Evolutionary conservation across 805 yeast species (phyloP).

Genomic region (Kregervanrija fluxuum): DNA sequence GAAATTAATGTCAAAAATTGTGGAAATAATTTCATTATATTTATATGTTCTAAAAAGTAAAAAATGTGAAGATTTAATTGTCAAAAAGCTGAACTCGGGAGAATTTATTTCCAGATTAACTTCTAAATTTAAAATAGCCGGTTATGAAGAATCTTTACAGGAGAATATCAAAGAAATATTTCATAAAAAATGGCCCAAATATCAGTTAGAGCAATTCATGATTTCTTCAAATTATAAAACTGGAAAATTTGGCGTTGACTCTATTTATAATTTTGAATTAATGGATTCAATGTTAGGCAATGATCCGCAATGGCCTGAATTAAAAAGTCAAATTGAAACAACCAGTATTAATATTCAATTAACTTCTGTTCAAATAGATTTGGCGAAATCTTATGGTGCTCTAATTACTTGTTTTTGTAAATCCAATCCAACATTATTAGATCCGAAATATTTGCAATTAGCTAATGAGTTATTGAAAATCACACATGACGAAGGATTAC

Average conservation of each 20-base stretch:
- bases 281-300: constrained; percentile 52
- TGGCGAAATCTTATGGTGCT: constrained; percentile 76
- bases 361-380: constrained; percentile 56
- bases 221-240: constrained; percentile 37
- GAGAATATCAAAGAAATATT: constrained; percentile 39
- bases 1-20: constrained; percentile 56
- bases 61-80: constrained; percentile 34
- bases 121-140: constrained; percentile 29
- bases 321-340: constrained; percentile 43
- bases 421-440: constrained; percentile 25
- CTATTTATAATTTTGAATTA: constrained; percentile 51
- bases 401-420: constrained; percentile 60
- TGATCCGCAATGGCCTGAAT: constrained; percentile 39
- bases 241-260: constrained; percentile 43
- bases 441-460: constrained; percentile 22
- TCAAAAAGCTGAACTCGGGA: constrained; percentile 13
- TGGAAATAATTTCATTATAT: constrained; percentile 69
- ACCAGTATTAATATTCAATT: constrained; percentile 60
- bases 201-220: constrained; percentile 44
- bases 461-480: constrained; percentile 45
- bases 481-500: constrained; percentile 44
- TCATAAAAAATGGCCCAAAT: constrained; percentile 34
- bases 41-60: constrained; percentile 45
- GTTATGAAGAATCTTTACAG: constrained; percentile 12
- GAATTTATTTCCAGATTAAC: constrained; percentile 31